Percentiles rank a stretch among this genome's conserved stretches.
These are phyloP conservation scores for Cicer judaicum DNA, from an alignment of 306 rosid species.

Conservation along the genomic window DNA sequence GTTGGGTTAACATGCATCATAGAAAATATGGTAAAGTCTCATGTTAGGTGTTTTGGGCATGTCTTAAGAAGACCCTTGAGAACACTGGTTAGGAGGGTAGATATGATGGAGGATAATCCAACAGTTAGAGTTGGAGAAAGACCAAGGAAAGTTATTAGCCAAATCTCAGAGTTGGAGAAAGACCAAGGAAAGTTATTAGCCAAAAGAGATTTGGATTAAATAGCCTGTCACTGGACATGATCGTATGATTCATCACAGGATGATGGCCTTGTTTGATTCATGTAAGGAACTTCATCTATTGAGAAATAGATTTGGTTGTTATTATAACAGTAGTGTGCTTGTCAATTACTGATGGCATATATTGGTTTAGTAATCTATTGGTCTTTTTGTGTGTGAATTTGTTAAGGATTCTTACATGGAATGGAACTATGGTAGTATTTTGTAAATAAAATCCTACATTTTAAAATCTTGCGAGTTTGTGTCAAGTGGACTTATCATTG, in stretches of 20 bases:
- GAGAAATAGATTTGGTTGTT: not conserved
- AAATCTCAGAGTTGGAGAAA: conserved; percentile 21
- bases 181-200: conserved; percentile 4
- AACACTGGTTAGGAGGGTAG: not conserved
- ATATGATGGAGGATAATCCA: not conserved
- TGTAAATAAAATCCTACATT: conserved; percentile 27
- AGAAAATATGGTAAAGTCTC: conserved; percentile 1
- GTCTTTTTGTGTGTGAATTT: not conserved
- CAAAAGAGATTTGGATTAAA: conserved; percentile 17
- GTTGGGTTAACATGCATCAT: not conserved
- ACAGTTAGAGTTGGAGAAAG: conserved; percentile 15
- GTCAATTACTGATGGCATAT: conserved; percentile 10
- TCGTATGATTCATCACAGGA: not conserved
- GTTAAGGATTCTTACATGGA: conserved; percentile 25
- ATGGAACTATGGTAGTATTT: conserved; percentile 12
- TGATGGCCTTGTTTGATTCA: conserved; percentile 1
- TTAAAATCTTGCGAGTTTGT: conserved; percentile 18
- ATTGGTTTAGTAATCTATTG: conserved; percentile 10
- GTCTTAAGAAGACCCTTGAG: not conserved
- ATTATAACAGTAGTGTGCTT: not conserved
- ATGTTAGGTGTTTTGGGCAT: conserved; percentile 11
- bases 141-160: conserved; percentile 4
- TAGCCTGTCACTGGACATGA: conserved; percentile 11
- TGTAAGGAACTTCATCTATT: conserved; percentile 2
- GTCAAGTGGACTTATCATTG: conserved; percentile 21